Conservation (phyloP, 108 stramenopile species). For the Epithemia pelagica region DNA sequence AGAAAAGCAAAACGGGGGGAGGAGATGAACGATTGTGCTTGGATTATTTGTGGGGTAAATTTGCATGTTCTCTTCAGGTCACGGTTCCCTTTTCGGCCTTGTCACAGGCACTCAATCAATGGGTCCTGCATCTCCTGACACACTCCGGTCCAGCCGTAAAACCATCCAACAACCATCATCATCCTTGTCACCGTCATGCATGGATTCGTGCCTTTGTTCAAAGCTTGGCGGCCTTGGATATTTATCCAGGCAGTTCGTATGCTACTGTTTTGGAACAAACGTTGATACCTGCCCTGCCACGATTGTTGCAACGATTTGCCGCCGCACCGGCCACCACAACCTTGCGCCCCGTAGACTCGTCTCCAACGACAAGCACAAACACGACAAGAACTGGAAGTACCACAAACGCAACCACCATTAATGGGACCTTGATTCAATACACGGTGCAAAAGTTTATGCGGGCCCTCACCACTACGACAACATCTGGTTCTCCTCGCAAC, state of each 20-base stretch:
- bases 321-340: background rate
- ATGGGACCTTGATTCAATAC: conserved; percentile 11
- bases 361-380: background rate
- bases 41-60: conserved; percentile 4
- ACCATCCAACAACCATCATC: background rate
- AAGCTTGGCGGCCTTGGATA: conserved; percentile 6
- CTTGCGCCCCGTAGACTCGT: too few relatives aligned
- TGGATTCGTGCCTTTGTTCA: conserved; percentile 3
- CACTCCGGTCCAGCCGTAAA: background rate
- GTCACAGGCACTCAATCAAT: background rate
- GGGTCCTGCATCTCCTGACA: background rate
- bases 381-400: background rate
- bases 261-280: background rate
- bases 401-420: conserved; percentile 3
- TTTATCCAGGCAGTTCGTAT: conserved; percentile 4
- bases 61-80: background rate
- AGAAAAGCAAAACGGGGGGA: background rate
- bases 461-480: background rate
- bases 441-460: background rate
- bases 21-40: background rate
- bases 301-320: background rate
- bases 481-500: background rate
- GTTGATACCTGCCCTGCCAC: background rate
- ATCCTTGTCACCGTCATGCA: background rate
- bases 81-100: conserved; percentile 3